Conservation (phyloP, 2,329 filamentous ascomycete genomes). For the Phialophora chinensis region DNA sequence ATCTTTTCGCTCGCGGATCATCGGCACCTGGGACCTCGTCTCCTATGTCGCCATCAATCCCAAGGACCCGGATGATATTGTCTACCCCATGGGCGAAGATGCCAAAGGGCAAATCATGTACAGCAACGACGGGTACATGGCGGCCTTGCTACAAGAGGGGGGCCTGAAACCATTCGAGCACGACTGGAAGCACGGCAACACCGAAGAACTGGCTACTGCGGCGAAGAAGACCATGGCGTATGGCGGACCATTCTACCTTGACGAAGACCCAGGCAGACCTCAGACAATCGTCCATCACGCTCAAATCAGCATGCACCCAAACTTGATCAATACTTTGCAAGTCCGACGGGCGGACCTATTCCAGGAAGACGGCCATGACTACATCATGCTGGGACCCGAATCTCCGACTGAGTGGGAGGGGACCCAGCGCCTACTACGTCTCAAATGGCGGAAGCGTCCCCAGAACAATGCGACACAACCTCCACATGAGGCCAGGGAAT, state of each 20-base stretch:
- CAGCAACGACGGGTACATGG: slow-evolving; percentile 32
- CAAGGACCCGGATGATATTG: slow-evolving; percentile 21
- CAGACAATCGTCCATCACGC: slow-evolving; percentile 28
- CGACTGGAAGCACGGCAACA: slow-evolving; percentile 21
- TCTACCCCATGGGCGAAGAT: slow-evolving; percentile 29
- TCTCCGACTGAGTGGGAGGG: slow-evolving; percentile 21
- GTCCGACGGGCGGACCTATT: slow-evolving; percentile 26
- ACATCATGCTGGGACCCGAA: slow-evolving; percentile 26
- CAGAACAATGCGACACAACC: slow-evolving; percentile 27
- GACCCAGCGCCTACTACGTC: slow-evolving; percentile 23
- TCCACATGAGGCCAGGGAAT: slow-evolving; percentile 10
- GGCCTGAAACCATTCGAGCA: slow-evolving; percentile 23
- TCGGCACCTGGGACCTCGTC: slow-evolving; percentile 33
- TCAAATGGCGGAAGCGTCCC: slow-evolving; percentile 30
- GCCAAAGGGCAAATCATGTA: slow-evolving; percentile 35
- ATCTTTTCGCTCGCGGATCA: slow-evolving; percentile 26
- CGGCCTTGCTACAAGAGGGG: slow-evolving; percentile 26
- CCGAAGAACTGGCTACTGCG: slow-evolving; percentile 20
- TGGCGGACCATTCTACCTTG: slow-evolving; percentile 30
- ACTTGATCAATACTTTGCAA: slow-evolving; percentile 29
- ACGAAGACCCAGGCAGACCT: slow-evolving; percentile 22
- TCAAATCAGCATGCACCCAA: slow-evolving; percentile 27
- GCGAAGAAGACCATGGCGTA: slow-evolving; percentile 30
- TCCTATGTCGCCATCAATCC: slow-evolving; percentile 19
- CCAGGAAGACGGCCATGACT: slow-evolving; percentile 22